These are phyloP conservation scores for Halteria grandinella DNA, from an alignment of 73 alveolate genomes.

Conservation along the genomic window DNA sequence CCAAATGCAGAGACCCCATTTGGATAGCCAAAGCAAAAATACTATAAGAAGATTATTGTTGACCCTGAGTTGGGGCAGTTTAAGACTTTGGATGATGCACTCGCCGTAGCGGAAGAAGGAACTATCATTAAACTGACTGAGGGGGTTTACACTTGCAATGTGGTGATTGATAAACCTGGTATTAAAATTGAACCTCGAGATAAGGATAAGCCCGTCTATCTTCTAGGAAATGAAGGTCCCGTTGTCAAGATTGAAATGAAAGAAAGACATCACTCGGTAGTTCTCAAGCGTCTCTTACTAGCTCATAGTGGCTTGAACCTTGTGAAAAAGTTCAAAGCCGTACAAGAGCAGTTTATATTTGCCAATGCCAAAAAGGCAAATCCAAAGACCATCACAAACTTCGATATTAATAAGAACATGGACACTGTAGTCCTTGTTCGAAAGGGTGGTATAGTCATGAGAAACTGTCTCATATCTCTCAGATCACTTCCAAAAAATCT, in stretches of 20 bases:
- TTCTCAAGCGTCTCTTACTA: slow-evolving; percentile 42
- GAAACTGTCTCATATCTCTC: slow-evolving; percentile 50
- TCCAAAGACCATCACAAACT: slow-evolving; percentile 43
- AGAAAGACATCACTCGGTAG: slow-evolving; percentile 21
- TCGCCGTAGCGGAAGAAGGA: slow-evolving; percentile 77
- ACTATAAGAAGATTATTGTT: slow-evolving; percentile 39
- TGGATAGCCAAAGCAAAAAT: no score
- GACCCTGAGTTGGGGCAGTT: slow-evolving; percentile 71
- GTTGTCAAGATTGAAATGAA: slow-evolving; percentile 47
- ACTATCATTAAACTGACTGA: slow-evolving; percentile 63
- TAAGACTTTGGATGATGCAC: slow-evolving; percentile 72
- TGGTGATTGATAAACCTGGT: slow-evolving; percentile 35
- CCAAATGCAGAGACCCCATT: no score
- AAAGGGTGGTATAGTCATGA: slow-evolving; percentile 56
- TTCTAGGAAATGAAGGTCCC: slow-evolving; percentile 66
- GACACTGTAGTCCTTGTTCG: slow-evolving; percentile 46
- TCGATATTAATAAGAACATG: slow-evolving; percentile 55
- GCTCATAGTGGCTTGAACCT: slow-evolving; percentile 65
- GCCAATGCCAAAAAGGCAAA: slow-evolving; percentile 31
- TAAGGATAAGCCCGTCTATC: slow-evolving; percentile 62
- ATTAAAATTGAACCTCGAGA: slow-evolving; percentile 60
- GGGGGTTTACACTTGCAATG: slow-evolving; percentile 48
- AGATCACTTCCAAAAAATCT: slow-evolving; percentile 57
- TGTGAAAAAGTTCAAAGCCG: slow-evolving; percentile 43
- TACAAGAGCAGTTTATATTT: background rate